Percentiles rank a stretch among this genome's conserved stretches.
phyloP scores from a whole-genome alignment of 345 rosid genomes.

The Populus deltoides region DNA sequence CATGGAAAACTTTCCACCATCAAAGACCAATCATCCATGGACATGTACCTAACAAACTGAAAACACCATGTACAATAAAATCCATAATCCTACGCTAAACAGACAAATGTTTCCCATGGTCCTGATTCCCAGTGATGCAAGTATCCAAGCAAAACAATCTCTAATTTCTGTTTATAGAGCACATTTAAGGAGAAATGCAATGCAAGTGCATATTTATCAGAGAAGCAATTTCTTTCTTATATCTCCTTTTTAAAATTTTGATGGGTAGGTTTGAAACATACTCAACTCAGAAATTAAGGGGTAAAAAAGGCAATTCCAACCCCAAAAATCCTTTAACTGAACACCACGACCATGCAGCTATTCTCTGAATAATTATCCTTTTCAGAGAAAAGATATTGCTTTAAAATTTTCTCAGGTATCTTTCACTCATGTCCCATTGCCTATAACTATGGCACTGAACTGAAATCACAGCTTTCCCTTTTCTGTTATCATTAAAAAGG shows the following conservation, averaged over 20 bases:
- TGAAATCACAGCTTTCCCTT: background rate
- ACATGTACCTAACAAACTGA: background rate
- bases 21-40: background rate
- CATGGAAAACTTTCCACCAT: background rate
- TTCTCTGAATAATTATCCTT: background rate
- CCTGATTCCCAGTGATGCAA: background rate
- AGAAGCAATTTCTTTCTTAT: background rate
- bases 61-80: background rate
- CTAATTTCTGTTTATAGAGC: background rate
- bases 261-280: background rate
- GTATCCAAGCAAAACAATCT: background rate
- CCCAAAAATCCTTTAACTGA: background rate
- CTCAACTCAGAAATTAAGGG: background rate
- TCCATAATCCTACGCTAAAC: background rate
- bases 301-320: background rate
- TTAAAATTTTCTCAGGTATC: background rate
- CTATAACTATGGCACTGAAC: background rate
- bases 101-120: background rate
- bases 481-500: background rate
- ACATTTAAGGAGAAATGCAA: background rate
- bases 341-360: background rate
- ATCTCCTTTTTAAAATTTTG: background rate
- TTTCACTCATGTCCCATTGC: background rate
- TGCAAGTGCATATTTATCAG: background rate
- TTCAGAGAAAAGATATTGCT: background rate